Conservation (phyloP, 148 eudicot species). For the Camellia japonica region DNA sequence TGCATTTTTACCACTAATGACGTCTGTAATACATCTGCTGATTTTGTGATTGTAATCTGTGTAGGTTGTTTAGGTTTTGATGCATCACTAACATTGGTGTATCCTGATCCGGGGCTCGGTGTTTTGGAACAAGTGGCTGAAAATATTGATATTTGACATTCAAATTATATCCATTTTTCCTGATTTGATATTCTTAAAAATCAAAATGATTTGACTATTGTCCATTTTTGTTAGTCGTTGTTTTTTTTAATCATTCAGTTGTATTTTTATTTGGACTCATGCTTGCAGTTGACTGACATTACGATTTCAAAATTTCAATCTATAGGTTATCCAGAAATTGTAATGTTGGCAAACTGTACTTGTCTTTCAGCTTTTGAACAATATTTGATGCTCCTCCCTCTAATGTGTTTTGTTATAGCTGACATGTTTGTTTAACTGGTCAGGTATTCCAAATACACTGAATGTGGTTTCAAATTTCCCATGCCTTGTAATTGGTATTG, state of each 20-base stretch:
- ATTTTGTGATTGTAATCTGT: too few species aligned
- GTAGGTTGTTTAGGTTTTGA: too few species aligned
- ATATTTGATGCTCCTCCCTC: background rate
- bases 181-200: background rate
- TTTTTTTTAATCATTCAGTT: background rate
- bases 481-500: conserved; percentile 70
- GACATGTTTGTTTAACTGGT: conserved; percentile 22
- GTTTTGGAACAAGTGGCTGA: background rate
- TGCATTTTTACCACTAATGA: too few species aligned
- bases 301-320: background rate
- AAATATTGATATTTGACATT: too few species aligned
- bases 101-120: background rate
- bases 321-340: background rate
- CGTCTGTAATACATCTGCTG: too few species aligned
- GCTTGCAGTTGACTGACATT: background rate
- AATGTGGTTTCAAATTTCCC: conserved; percentile 90
- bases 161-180: background rate
- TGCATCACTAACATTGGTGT: background rate
- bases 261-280: background rate
- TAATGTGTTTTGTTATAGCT: background rate
- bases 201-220: too few species aligned
- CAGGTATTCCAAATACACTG: conserved; percentile 88
- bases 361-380: background rate
- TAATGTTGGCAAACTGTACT: background rate
- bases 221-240: background rate